Conservation (phyloP, 768 basidiomycete species). For the Cystofilobasidium capitatum region DNA sequence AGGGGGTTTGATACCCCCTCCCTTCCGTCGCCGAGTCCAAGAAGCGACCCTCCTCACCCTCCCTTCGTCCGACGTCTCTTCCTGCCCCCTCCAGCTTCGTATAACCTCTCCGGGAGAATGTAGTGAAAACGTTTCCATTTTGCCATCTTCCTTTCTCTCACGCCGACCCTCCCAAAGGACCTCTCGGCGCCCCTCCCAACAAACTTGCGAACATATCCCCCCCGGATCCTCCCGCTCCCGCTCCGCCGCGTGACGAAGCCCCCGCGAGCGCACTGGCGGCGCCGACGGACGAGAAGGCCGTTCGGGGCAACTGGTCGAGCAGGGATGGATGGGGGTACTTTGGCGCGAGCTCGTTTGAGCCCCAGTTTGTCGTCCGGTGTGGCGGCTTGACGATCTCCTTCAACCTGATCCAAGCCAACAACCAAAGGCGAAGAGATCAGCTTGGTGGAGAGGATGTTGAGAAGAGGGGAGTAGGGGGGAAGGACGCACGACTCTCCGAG, state of each 20-base stretch:
- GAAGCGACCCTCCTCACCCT: too few relatives aligned
- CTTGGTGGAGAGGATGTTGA: not conserved
- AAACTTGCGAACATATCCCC: not conserved
- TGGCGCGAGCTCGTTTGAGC: not conserved
- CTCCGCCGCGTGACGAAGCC: not conserved
- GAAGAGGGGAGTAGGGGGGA: not conserved
- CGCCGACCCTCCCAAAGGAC: too few relatives aligned
- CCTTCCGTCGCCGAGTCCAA: too few relatives aligned
- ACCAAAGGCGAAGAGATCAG: not conserved
- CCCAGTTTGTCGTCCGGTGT: not conserved
- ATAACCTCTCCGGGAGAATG: too few relatives aligned
- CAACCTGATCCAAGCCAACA: not conserved
- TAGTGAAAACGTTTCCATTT: too few relatives aligned
- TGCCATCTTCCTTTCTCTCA: too few relatives aligned
- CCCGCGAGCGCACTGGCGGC: not conserved
- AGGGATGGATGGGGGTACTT: not conserved
- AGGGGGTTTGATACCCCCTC: too few relatives aligned
- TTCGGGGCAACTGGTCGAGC: not conserved
- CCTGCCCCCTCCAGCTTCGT: too few relatives aligned
- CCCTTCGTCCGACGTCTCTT: too few relatives aligned
- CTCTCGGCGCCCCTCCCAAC: too few relatives aligned
- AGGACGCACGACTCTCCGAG: conserved; percentile 14
- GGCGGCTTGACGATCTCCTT: not conserved
- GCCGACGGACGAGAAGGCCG: not conserved
- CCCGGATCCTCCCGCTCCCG: not conserved